phyloP scores from a whole-genome alignment of 768 basidiomycete genomes.

The Rhizopogon salebrosus region DNA sequence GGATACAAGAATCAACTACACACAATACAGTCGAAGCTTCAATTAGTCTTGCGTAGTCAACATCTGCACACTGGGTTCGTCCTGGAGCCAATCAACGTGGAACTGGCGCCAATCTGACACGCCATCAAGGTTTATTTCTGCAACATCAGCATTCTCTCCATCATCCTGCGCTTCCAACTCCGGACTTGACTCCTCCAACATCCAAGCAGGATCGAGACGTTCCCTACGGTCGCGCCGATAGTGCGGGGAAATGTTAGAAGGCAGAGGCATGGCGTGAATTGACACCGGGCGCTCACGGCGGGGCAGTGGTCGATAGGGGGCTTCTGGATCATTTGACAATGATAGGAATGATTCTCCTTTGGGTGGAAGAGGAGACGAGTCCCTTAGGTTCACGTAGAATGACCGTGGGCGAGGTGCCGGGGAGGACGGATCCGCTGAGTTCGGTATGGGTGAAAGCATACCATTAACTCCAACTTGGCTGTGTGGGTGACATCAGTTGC shows the following conservation, averaged over 20 bases:
- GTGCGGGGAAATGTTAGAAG: conserved; percentile 30
- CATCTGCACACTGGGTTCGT: conserved; percentile 6
- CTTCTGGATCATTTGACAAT: conserved; percentile 27
- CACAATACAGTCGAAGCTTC: background rate
- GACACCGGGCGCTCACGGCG: conserved; percentile 27
- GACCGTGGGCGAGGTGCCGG: conserved; percentile 38
- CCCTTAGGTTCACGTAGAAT: conserved; percentile 38
- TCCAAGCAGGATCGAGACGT: conserved; percentile 32
- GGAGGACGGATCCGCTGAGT: conserved; percentile 34
- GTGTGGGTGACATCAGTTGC: background rate
- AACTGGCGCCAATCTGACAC: conserved; percentile 51
- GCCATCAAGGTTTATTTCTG: conserved; percentile 5
- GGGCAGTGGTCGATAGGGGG: conserved; percentile 15
- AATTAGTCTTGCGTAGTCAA: background rate
- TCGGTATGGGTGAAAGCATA: background rate
- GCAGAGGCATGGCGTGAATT: conserved; percentile 26
- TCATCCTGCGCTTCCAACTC: conserved; percentile 19
- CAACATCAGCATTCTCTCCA: conserved; percentile 31
- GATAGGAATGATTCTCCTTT: conserved; percentile 40
- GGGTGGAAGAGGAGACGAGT: conserved; percentile 20
- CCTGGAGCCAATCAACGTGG: conserved; percentile 37
- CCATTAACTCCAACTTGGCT: conserved; percentile 6
- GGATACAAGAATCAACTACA: background rate
- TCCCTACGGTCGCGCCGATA: conserved; percentile 23
- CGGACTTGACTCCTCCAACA: conserved; percentile 34